These are phyloP conservation scores for Alopecurus myosuroides DNA, from an alignment of 176 grass and related monocot genomes.

Conservation along the genomic window DNA sequence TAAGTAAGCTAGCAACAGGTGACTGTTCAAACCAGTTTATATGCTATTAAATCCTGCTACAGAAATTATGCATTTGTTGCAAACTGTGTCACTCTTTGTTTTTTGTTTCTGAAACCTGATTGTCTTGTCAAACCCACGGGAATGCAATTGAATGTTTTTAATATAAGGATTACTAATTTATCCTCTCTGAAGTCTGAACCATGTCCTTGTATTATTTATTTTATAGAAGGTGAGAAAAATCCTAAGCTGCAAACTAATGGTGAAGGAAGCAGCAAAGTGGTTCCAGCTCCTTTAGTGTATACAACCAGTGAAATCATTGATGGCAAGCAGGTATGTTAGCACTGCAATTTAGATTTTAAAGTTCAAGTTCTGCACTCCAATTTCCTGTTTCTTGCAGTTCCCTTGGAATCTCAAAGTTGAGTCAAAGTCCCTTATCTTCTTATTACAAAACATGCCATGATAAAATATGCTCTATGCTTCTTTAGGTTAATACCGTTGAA, in stretches of 20 bases:
- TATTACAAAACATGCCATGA: neutral
- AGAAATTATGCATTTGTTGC: neutral
- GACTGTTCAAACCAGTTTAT: neutral
- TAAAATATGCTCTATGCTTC: neutral
- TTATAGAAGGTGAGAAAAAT: conserved; percentile 24
- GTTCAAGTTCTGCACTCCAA: neutral
- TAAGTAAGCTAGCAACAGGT: neutral
- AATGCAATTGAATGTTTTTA: neutral
- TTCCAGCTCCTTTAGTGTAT: conserved; percentile 41
- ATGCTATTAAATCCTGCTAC: neutral
- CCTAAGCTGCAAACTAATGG: neutral
- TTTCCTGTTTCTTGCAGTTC: conserved; percentile 2
- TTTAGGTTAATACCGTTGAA: conserved; percentile 81
- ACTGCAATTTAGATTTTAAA: neutral
- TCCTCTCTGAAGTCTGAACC: neutral
- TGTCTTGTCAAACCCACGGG: neutral
- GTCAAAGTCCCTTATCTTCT: neutral
- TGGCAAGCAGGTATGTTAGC: conserved; percentile 40
- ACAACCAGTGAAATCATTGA: conserved; percentile 57
- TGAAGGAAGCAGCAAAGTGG: conserved; percentile 37
- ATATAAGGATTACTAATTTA: neutral
- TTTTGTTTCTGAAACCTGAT: neutral
- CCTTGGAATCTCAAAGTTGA: neutral
- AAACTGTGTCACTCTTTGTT: neutral
- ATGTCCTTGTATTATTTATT: neutral